Evolutionary conservation across 805 yeast species (phyloP).

Genomic region (Barnettozyma populi): DNA sequence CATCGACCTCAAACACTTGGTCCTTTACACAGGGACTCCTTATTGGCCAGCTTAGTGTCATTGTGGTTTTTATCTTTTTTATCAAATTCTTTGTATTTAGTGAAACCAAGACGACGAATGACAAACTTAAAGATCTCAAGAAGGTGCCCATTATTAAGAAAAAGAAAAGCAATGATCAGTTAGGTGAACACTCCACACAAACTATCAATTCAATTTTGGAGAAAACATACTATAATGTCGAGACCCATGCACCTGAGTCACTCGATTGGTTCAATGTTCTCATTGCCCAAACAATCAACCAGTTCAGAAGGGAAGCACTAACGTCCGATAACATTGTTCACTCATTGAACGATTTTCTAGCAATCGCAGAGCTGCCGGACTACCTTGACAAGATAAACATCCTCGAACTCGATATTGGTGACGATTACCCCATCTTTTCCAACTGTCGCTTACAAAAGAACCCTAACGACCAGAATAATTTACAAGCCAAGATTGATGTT

Average conservation of each 20-base stretch:
- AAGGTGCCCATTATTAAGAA: conserved; percentile 21
- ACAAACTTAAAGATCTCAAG: conserved; percentile 22
- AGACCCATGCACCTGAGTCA: conserved; percentile 82
- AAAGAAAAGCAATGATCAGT: conserved; percentile 12
- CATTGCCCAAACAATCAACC: conserved; percentile 84
- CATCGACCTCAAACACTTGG: conserved; percentile 34
- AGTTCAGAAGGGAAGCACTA: conserved; percentile 84
- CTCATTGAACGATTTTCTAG: conserved; percentile 63
- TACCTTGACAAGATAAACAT: conserved; percentile 73
- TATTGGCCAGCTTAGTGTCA: conserved; percentile 69
- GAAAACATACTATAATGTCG: conserved; percentile 88
- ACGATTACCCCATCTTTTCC: conserved; percentile 91
- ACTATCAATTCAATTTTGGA: conserved; percentile 57
- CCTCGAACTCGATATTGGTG: conserved; percentile 88
- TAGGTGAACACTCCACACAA: conserved; percentile 19
- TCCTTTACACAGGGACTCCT: conserved; percentile 75
- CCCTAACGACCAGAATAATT: conserved; percentile 39
- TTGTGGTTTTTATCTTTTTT: conserved; percentile 55
- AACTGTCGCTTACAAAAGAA: conserved; percentile 77
- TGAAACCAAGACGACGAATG: conserved; percentile 39
- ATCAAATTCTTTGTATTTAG: conserved; percentile 74
- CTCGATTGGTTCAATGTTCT: conserved; percentile 96
- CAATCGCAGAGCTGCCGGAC: conserved; percentile 61
- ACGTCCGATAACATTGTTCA: conserved; percentile 79
- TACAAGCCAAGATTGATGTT: conserved; percentile 88